Conservation (phyloP, 345 rosid species). For the Erysimum cheiranthoides region DNA sequence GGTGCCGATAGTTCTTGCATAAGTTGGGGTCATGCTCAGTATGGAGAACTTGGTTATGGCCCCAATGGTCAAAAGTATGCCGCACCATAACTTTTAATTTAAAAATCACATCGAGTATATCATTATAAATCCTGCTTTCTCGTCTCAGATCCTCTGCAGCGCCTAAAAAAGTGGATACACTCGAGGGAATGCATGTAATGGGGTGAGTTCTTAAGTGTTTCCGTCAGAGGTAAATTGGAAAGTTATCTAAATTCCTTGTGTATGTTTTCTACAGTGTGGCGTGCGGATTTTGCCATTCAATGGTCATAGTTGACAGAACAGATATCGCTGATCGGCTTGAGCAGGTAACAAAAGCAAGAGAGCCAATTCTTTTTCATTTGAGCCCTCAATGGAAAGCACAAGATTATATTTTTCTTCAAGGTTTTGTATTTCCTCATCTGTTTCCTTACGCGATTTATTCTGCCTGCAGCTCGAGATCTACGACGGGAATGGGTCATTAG, state of each 20-base stretch:
- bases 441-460: slow-evolving; percentile 5
- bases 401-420: background rate
- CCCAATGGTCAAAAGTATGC: slow-evolving; percentile 90
- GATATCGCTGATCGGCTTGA: slow-evolving; percentile 73
- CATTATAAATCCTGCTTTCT: slow-evolving; percentile 7
- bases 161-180: slow-evolving; percentile 91
- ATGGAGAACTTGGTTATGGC: slow-evolving; percentile 98
- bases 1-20: slow-evolving; percentile 98
- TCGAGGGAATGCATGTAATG: slow-evolving; percentile 90
- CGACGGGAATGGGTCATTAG: slow-evolving; percentile 80
- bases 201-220: slow-evolving; percentile 54
- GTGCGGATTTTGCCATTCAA: slow-evolving; percentile 84
- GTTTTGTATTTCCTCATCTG: background rate
- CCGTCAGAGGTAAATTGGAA: background rate
- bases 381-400: slow-evolving; percentile 3
- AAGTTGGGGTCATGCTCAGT: slow-evolving; percentile 95
- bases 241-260: background rate
- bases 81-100: background rate
- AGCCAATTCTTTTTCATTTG: slow-evolving; percentile 12
- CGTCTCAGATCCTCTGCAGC: slow-evolving; percentile 84
- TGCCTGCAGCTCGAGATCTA: slow-evolving; percentile 75
- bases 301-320: slow-evolving; percentile 85
- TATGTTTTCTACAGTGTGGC: slow-evolving; percentile 69
- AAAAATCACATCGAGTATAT: slow-evolving; percentile 9
- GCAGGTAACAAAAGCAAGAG: slow-evolving; percentile 58